These are phyloP conservation scores for Sesbania bispinosa DNA, from an alignment of 306 rosid species.

Conservation along the genomic window DNA sequence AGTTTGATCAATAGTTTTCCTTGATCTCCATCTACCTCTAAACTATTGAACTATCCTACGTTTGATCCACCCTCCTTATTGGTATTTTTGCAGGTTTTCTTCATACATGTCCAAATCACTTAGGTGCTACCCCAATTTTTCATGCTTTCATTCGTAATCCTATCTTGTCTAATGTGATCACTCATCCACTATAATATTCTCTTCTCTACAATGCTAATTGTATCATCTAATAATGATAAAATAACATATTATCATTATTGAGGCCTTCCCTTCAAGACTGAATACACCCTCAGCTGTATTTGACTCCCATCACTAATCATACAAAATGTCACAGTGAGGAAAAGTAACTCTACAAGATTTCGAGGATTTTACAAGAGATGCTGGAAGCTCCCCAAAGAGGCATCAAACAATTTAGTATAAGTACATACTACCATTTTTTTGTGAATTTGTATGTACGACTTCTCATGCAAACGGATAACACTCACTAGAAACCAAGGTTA, in stretches of 20 bases:
- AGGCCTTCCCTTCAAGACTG: background rate
- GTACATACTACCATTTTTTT: background rate
- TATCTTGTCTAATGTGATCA: no score
- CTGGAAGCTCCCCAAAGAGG: background rate
- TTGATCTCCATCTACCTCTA: no score
- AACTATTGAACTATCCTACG: no score
- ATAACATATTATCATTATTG: background rate
- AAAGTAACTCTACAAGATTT: slow-evolving; percentile 1
- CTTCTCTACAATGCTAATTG: no score
- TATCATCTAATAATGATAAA: background rate
- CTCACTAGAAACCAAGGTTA: background rate
- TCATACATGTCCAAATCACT: no score
- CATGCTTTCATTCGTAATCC: no score
- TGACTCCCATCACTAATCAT: background rate
- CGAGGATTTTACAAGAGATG: background rate
- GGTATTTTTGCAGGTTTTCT: no score
- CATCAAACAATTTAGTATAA: background rate
- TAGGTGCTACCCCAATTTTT: no score
- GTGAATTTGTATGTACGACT: background rate
- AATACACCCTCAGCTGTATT: background rate
- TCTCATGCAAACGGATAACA: background rate
- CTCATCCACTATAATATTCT: no score
- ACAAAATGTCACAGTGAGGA: slow-evolving; percentile 9
- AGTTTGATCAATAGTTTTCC: no score
- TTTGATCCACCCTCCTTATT: no score